Evolutionary conservation across 345 rosid genomes (phyloP), one percentile per base, ranked within the genome.

Genomic region (Aethionema arabicum): DNA sequence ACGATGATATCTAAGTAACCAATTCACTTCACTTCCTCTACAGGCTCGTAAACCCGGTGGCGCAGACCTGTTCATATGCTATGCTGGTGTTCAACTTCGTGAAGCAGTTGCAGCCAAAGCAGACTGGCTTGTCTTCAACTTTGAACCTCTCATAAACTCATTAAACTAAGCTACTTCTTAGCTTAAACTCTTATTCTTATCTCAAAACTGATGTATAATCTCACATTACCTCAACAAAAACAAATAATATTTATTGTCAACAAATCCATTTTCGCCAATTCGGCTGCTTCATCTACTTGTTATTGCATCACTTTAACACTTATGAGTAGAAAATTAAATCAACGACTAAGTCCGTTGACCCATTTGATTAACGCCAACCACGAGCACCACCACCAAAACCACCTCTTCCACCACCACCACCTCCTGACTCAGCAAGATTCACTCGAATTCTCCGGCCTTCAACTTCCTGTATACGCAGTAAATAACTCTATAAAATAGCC

Each of bases 21-120:
- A 48, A 56, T 32, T 35, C 49, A 29, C 55, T 42, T 29, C 12
- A 36, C 54, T 56, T 21, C 27, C 27, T 21, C 27, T 43, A 45
- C 64, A 88, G 96, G 97, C 99, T 14, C 85, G 89, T 35, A 60
- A 71, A 76, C 95, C 91, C n/a, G 99, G 90, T 72, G 96, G 97
- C 5, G 96, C 96, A 0, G 92, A 85, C 60, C 32, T 93, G 74
- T 93, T 85, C 75, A 70, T 93, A 48, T 90, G 99, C 77, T 93
- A 87, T 13, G 97, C 73, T 0, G 97, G 96, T 32, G 96, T 90
- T 59, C 92, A 87, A 67, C 86, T 74, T 55, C 88, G 97, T 48
- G 95, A 82, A 43, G 74, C 87, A 6, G 97, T 90, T 50, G 97
- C 97, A 11, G 85, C 76, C 8, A 79, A 90, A 67, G 96, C 99